Conservation (phyloP, 2,329 filamentous ascomycete species). For the Zalaria sp. region DNA sequence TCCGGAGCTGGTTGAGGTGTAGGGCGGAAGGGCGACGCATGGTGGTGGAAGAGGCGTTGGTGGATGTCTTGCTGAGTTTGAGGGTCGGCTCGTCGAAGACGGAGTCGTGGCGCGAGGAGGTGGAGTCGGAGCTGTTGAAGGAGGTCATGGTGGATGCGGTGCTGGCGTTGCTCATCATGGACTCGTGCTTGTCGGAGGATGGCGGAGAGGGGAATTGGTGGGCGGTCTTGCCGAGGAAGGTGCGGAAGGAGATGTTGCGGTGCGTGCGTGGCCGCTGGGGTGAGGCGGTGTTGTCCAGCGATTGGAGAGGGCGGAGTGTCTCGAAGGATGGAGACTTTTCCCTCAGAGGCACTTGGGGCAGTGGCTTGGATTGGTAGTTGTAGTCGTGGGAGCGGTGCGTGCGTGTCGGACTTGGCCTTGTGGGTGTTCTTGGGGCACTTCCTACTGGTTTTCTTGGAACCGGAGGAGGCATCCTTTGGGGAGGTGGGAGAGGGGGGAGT, state of each 20-base stretch:
- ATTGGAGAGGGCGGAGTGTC: constrained; percentile 3
- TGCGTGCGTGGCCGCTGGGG: constrained; percentile 6
- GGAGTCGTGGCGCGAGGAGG: constrained; percentile 3
- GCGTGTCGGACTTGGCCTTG: constrained; percentile 1
- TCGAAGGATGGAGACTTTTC: constrained; percentile 7
- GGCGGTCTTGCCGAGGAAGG: constrained; percentile 4
- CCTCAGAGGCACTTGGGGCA: constrained; percentile 7
- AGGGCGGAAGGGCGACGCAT: constrained; percentile 8
- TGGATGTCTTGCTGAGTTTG: constrained; percentile 5
- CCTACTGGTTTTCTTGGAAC: background rate
- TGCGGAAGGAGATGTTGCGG: constrained; percentile 9
- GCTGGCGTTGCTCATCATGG: background rate
- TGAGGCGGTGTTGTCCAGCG: background rate
- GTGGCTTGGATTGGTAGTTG: constrained; percentile 4
- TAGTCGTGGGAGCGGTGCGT: constrained; percentile 1
- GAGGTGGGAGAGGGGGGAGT: constrained; percentile 7
- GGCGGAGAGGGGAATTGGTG: background rate
- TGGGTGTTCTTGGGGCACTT: background rate
- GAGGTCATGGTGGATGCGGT: constrained; percentile 2
- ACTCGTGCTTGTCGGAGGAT: background rate
- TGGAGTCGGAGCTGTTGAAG: background rate
- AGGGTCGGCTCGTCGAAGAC: constrained; percentile 6
- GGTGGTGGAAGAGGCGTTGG: constrained; percentile 4
- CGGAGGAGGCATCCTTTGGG: background rate
- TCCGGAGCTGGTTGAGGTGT: constrained; percentile 5